Evolutionary conservation across 768 basidiomycete genomes (phyloP).

Genomic region (Boletus pseudo-olivaceus): DNA sequence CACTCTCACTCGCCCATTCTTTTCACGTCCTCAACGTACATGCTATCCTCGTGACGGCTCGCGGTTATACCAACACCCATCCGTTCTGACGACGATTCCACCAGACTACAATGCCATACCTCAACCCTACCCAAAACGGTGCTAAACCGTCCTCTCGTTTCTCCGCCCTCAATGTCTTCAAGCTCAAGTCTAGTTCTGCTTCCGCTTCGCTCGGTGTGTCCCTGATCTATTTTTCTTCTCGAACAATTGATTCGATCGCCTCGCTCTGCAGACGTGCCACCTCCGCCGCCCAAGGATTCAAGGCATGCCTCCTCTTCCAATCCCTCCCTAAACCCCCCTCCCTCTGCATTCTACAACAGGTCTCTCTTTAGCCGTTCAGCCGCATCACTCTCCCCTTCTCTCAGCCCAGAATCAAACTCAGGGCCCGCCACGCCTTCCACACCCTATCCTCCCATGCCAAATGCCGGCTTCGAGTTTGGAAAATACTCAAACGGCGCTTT

Average conservation of each 20-base stretch:
- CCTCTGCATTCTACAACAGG: constrained; percentile 23
- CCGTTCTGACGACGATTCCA: background rate
- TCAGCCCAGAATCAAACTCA: constrained; percentile 16
- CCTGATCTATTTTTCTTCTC: background rate
- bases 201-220: background rate
- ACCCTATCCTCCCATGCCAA: constrained; percentile 3
- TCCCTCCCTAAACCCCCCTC: background rate
- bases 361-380: constrained; percentile 39
- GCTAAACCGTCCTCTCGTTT: constrained; percentile 36
- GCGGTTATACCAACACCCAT: no score
- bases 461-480: background rate
- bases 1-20: background rate
- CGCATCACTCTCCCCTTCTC: constrained; percentile 44
- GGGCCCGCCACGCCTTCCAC: constrained; percentile 23
- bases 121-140: constrained; percentile 8
- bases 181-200: constrained; percentile 24
- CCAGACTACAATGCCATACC: constrained; percentile 6
- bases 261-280: constrained; percentile 28
- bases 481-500: background rate
- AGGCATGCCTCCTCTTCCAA: constrained; percentile 26
- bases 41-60: background rate
- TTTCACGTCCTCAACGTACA: background rate
- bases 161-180: constrained; percentile 41
- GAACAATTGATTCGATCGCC: background rate
- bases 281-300: constrained; percentile 63